These are phyloP conservation scores for Myxozyma kluyveri DNA, from an alignment of 805 yeast genomes.

Conservation along the genomic window DNA sequence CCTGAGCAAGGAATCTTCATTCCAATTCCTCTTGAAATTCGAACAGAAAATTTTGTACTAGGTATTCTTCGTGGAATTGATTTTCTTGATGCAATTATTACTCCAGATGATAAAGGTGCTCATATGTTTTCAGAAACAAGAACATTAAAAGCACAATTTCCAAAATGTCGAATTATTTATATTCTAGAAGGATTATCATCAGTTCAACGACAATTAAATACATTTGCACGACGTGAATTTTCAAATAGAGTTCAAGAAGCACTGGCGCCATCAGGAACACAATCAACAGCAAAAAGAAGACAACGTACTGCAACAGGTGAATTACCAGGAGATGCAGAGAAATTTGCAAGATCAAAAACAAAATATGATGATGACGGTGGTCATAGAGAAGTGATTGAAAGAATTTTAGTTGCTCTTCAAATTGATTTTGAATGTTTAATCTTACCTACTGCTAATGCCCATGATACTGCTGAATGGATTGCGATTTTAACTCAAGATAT, in stretches of 20 bases:
- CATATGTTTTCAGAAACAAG: neutral
- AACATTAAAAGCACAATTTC: constrained; percentile 4
- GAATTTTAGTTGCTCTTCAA: constrained; percentile 21
- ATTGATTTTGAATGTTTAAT: constrained; percentile 16
- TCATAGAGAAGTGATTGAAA: constrained; percentile 16
- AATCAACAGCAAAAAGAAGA: neutral
- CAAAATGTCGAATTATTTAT: constrained; percentile 11
- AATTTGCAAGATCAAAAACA: neutral
- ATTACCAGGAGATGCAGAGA: constrained; percentile 5
- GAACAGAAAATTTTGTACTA: constrained; percentile 17
- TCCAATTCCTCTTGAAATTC: constrained; percentile 25
- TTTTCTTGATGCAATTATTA: constrained; percentile 15
- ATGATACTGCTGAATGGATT: constrained; percentile 29
- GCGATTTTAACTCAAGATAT: constrained; percentile 26
- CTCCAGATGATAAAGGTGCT: constrained; percentile 2
- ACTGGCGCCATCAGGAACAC: constrained; percentile 4
- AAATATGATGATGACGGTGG: neutral
- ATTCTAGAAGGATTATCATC: constrained; percentile 25
- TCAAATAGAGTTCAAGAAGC: constrained; percentile 18
- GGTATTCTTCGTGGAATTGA: constrained; percentile 15
- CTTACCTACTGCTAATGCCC: constrained; percentile 13
- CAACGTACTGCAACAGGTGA: neutral
- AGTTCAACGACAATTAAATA: constrained; percentile 4
- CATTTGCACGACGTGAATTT: constrained; percentile 18
- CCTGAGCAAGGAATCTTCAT: constrained; percentile 21